Percentiles rank a stretch among this genome's conserved stretches.
Conservation (phyloP, 768 basidiomycete genomes). For the Tulasnella sp. region DNA sequence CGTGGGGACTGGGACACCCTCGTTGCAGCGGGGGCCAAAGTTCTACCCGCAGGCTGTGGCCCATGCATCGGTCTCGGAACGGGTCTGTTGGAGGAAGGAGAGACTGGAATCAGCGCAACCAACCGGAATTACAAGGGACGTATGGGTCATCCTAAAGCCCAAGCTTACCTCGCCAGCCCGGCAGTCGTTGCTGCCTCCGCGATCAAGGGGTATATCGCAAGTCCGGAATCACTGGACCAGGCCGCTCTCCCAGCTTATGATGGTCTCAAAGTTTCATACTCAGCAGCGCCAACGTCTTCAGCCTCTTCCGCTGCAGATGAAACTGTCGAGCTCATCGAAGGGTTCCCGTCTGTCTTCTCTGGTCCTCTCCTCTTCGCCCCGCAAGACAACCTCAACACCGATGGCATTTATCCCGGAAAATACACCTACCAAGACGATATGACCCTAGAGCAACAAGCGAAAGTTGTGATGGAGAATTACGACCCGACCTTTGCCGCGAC, state of each 20-base stretch:
- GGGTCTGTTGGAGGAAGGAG: conserved; percentile 88
- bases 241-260: conserved; percentile 46
- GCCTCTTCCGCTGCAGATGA: conserved; percentile 35
- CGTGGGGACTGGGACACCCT: conserved; percentile 86
- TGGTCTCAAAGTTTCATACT: conserved; percentile 39
- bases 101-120: conserved; percentile 95
- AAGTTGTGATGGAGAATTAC: conserved; percentile 99
- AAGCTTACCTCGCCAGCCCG: conserved; percentile 93
- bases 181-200: conserved; percentile 97
- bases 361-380: conserved; percentile 90
- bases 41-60: conserved; percentile 92
- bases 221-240: conserved; percentile 62
- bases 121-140: conserved; percentile 99
- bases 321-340: conserved; percentile 61
- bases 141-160: conserved; percentile 94
- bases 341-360: conserved; percentile 77
- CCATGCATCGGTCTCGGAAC: conserved; percentile 96
- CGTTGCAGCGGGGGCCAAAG: conserved; percentile 83
- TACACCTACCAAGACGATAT: conserved; percentile 99
- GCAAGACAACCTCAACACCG: conserved; percentile 96
- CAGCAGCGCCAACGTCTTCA: conserved; percentile 35
- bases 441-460: conserved; percentile 86
- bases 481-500: conserved; percentile 78
- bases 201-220: conserved; percentile 82
- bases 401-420: conserved; percentile 97